Evolutionary conservation across 306 rosid species (phyloP), one percentile per base, ranked within the genome.

Genomic region (Gleditsia sinensis): DNA sequence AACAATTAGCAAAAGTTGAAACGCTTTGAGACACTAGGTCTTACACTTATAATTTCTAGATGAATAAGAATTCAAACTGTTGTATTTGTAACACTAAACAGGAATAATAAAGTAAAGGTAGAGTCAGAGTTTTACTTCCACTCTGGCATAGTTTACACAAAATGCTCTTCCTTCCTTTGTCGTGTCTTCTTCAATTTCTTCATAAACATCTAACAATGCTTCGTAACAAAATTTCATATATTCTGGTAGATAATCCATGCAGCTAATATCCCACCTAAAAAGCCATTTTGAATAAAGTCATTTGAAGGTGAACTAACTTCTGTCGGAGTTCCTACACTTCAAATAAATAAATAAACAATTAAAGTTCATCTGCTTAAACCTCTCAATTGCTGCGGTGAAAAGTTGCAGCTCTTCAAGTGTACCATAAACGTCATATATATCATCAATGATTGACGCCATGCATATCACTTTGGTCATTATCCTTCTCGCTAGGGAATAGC

Each of bases 101-200:
- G n/a, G n/a, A n/a, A n/a, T n/a, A n/a, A n/a, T n/a, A n/a, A n/a
- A n/a, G n/a, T n/a, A n/a, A n/a, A n/a, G n/a, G n/a, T n/a, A 28
- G 24, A 56, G 19, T 14, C 7, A 3, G n/a, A 30, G 3, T 11
- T 9, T n/a, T 77, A 79, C 84, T 25, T 63, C 76, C 9, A 48
- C 72, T 75, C 57, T 76, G 3, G 82, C 87, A 43, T 72, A 67
- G 0, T 10, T 23, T 2, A 74, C 27, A 7, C 37, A 67, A 10
- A 67, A 73, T 16, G 46, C 3, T 25, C 30, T 69, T n/a, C 45
- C 80, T 66, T 83, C 58, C 9, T 61, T 49, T 0, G 5, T 25
- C 19, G 70, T 23, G 21, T 64, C 67, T 63, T 71, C 19, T 37
- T 75, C 75, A 21, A 79, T 10, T 69, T 74, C 85, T 8, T 19